Base-by-base conservation (phyloP, 2,329 filamentous ascomycete species). In the Conoideocrella luteorostrata region DNA sequence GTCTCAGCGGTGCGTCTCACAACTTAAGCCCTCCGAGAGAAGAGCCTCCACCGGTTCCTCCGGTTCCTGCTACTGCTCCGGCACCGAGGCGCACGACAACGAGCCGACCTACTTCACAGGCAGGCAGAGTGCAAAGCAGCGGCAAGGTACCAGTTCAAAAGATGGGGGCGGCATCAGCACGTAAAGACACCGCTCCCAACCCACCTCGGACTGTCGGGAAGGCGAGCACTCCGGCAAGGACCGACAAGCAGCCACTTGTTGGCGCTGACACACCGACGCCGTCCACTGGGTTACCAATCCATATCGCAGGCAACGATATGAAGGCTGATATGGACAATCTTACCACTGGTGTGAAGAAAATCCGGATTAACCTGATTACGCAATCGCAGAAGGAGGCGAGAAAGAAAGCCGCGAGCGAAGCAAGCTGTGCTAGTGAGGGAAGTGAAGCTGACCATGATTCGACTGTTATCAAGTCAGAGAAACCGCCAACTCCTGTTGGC, bases 341-440 rank as follows among this genome's bases (percentile, higher is more conserved):
- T 47, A 75, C 77, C 0, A 68, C 66, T 28, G 73, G 75, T 2
- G 75, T 82, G 71, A 80, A 76, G 57, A 80, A 75, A 57, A 77
- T 83, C 46, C 80, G 75, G 56, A 78, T 83, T 52, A 81, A 75
- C 41, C 58, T 82, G 20, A 66, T 81, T 30, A 80, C 77, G 2
- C 71, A 79, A 47, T 69, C 77, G 30, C 74, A 80, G 52, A 74
- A 70, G 51, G 77, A 79, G 39, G 76, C 74, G 2, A 71, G 67
- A 21, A 70, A 71, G 41, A 56, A 57, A 43, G 53, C 59, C n/a
- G 54, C 52, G 4, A 38, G 53, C 13, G 56, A 56, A 13, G 7
- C 13, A 18, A 22, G 4, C 24, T 7, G 12, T 5, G 18, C 20
- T 15, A 11, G 13, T 17, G 26, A 40, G 6, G 30, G 12, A 15